Evolutionary conservation across 805 yeast genomes (phyloP).

Genomic region (Schwanniomyces pseudopolymorphus): DNA sequence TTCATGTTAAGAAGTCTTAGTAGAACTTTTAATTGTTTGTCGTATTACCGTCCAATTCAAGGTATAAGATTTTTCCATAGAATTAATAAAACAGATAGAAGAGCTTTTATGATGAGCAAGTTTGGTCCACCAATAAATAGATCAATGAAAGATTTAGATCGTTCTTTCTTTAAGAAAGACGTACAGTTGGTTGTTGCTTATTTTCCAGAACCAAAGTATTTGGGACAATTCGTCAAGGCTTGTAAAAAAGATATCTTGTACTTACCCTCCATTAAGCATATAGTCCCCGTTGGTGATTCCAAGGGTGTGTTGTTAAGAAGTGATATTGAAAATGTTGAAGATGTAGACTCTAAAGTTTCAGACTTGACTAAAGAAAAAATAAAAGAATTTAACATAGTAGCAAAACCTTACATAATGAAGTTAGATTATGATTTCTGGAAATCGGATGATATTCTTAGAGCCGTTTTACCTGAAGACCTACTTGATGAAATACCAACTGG

Average conservation of each 20-base stretch:
- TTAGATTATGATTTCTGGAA: slow-evolving; percentile 83
- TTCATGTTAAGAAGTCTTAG: slow-evolving; percentile 1
- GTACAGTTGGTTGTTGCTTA: slow-evolving; percentile 65
- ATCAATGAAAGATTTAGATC: slow-evolving; percentile 64
- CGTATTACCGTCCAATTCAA: neutral
- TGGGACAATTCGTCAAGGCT: slow-evolving; percentile 61
- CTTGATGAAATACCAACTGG: slow-evolving; percentile 82
- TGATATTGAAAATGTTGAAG: slow-evolving; percentile 37
- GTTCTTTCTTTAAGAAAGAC: slow-evolving; percentile 56
- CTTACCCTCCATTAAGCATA: slow-evolving; percentile 69
- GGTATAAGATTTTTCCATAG: slow-evolving; percentile 11
- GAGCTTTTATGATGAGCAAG: slow-evolving; percentile 25
- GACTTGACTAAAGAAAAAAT: slow-evolving; percentile 46
- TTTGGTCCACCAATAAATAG: slow-evolving; percentile 68
- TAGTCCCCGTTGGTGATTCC: slow-evolving; percentile 42
- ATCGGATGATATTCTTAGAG: slow-evolving; percentile 77
- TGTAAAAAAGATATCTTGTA: slow-evolving; percentile 62
- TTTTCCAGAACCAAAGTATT: slow-evolving; percentile 62
- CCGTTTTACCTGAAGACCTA: slow-evolving; percentile 72
- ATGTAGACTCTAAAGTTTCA: slow-evolving; percentile 40
- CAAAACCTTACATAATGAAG: slow-evolving; percentile 52
- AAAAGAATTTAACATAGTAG: slow-evolving; percentile 42
- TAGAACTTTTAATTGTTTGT: neutral
- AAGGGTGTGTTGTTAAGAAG: slow-evolving; percentile 66
- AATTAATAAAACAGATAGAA: slow-evolving; percentile 24